These are phyloP conservation scores for Schwanniomyces etchellsii DNA, from an alignment of 1,139 yeast genomes.

Conservation along the genomic window DNA sequence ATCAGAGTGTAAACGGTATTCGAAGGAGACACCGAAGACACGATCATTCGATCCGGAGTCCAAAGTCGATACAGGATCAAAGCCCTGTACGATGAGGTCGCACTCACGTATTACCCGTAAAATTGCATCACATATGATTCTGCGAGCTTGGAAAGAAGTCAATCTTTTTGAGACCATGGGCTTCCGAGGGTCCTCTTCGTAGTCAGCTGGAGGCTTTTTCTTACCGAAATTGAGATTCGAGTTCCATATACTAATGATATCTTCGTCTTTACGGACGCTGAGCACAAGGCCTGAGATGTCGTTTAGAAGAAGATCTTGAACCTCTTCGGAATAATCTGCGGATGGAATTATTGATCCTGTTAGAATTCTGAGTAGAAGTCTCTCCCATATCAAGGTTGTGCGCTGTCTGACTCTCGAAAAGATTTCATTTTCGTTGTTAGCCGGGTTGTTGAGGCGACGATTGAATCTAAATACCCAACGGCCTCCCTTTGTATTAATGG, in stretches of 20 bases:
- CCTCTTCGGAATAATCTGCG: slow-evolving; percentile 20
- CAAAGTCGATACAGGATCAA: slow-evolving; percentile 24
- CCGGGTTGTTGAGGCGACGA: slow-evolving; percentile 19
- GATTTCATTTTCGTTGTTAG: slow-evolving; percentile 9
- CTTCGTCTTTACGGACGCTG: slow-evolving; percentile 46
- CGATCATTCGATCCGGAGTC: slow-evolving; percentile 35
- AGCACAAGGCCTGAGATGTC: slow-evolving; percentile 51
- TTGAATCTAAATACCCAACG: slow-evolving; percentile 58
- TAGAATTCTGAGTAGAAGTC: slow-evolving; percentile 38
- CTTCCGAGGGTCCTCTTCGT: slow-evolving; percentile 10
- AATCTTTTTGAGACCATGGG: slow-evolving; percentile 21
- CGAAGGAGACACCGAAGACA: slow-evolving; percentile 41
- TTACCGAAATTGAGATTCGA: slow-evolving; percentile 37
- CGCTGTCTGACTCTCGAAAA: slow-evolving; percentile 26
- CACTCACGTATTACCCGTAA: slow-evolving; percentile 44
- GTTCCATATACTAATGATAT: slow-evolving; percentile 51
- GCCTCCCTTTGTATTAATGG: slow-evolving; percentile 58
- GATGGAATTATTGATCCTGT: slow-evolving; percentile 42
- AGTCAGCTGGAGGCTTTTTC: slow-evolving; percentile 8
- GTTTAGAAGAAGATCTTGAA: slow-evolving; percentile 30
- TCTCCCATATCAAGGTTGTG: slow-evolving; percentile 47
- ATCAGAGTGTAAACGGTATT: slow-evolving; percentile 41
- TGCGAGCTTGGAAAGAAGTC: slow-evolving; percentile 41
- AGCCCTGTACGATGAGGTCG: slow-evolving; percentile 35
- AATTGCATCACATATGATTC: slow-evolving; percentile 45